phyloP scores from a whole-genome alignment of 805 yeast genomes.

The Diddensiella transvaalensis region DNA sequence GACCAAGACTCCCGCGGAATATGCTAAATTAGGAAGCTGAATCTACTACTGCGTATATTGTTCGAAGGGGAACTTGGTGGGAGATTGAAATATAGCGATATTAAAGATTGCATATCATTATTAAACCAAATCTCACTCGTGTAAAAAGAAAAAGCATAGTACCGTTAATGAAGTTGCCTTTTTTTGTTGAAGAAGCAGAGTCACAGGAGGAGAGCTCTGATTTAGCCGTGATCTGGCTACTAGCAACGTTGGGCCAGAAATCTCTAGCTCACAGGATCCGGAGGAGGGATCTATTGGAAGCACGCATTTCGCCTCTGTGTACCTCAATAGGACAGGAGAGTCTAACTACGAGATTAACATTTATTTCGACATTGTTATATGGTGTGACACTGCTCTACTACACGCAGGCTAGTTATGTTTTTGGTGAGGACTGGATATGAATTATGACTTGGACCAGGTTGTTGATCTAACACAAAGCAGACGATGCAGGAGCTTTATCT shows the following conservation, averaged over 20 bases:
- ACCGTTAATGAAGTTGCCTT: too few species aligned
- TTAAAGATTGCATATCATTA: background rate
- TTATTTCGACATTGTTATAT: constrained; percentile 42
- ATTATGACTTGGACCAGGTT: too few species aligned
- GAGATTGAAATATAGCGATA: background rate
- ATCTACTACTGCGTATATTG: too few species aligned
- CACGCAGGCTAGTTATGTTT: background rate
- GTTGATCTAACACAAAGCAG: too few species aligned
- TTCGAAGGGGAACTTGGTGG: too few species aligned
- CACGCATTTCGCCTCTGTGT: constrained; percentile 44
- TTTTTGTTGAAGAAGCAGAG: constrained; percentile 6
- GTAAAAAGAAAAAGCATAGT: too few species aligned
- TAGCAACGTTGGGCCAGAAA: constrained; percentile 15
- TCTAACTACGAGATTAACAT: constrained; percentile 33
- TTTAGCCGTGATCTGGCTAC: constrained; percentile 14
- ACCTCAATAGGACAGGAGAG: constrained; percentile 25
- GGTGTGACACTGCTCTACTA: constrained; percentile 46
- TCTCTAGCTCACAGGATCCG: background rate
- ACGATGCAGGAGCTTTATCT: background rate
- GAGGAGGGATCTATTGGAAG: constrained; percentile 31
- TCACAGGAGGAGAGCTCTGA: constrained; percentile 1
- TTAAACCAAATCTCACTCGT: constrained; percentile 2
- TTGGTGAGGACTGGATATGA: too few species aligned
- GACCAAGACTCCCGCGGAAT: constrained; percentile 70
- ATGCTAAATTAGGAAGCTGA: constrained; percentile 14